Percentiles rank a stretch among this genome's conserved stretches.
These are phyloP conservation scores for Pilobolus umbonatus DNA, from an alignment of 192 early-diverging fungal species.

Conservation along the genomic window DNA sequence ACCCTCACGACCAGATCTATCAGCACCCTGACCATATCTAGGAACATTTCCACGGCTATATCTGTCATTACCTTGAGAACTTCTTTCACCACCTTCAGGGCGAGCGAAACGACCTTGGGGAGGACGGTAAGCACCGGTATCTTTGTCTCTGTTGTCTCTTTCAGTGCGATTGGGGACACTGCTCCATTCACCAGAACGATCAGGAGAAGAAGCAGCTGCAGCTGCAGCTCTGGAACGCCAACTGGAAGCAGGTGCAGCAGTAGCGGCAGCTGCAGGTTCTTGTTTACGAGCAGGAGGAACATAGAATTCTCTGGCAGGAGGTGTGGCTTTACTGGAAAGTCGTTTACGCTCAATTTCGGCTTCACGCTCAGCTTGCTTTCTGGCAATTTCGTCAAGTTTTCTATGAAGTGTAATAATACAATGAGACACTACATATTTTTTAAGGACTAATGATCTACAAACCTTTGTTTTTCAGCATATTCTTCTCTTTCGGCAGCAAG, in stretches of 20 bases:
- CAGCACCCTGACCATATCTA: not conserved
- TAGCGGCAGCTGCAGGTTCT: not conserved
- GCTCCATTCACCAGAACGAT: conserved; percentile 4
- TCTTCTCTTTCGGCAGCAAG: conserved; percentile 39
- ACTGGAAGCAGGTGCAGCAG: not conserved
- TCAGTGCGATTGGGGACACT: not conserved
- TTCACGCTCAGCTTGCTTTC: conserved; percentile 43
- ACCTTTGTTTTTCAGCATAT: conserved; percentile 28
- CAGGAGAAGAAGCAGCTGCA: not conserved
- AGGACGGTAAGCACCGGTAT: not conserved
- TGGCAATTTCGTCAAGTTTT: conserved; percentile 47
- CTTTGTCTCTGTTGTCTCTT: not conserved
- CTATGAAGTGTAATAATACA: conserved; percentile 5
- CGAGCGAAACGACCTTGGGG: not conserved
- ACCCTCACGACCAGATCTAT: not conserved
- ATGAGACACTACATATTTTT: not conserved
- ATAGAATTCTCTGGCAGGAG: not conserved
- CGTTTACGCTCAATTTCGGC: conserved; percentile 43
- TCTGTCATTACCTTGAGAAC: not conserved
- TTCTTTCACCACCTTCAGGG: not conserved
- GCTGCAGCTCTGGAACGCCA: not conserved
- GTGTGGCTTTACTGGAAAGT: not conserved
- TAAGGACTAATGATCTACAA: not conserved
- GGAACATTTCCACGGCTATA: not conserved
- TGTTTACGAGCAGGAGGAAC: not conserved